Evolutionary conservation across 2,329 filamentous ascomycete species (phyloP), one percentile per base, ranked within the genome.

Genomic region (Apiospora pterosperma): DNA sequence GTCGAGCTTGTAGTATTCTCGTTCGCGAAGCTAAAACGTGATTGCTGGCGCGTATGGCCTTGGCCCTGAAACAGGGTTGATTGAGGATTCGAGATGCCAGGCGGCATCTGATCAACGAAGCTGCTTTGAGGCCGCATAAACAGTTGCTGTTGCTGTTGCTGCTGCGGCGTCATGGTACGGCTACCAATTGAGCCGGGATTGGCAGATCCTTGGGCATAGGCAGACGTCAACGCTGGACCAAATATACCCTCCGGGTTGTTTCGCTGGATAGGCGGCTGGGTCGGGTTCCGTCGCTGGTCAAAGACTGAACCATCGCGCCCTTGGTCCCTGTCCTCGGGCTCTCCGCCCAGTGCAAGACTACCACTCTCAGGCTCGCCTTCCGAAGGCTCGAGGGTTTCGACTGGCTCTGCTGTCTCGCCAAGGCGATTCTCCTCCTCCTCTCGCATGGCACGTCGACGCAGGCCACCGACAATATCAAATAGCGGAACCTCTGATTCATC

Each of bases 341-440:
- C 95, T 52, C 95, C 95, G 64, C 95, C 95, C 21, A 98, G 84
- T 65, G 96, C 94, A 65, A 96, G 83, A 75, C 95, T 98, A 16
- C 88, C 88, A 69, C 91, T 91, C 76, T 96, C 93, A 1, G 88
- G 88, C 64, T 91, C 90, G 64, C 92, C 92, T 68, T 97, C 93
- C 0, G 84, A 84, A 4, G 79, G 75, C 59, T 84, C 83, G 5
- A 75, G 74, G 3, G 31, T 21, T 31, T 74, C 74, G 1, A 75
- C 69, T 28, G 77, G 78, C 36, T 85, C 82, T 65, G 86, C 83
- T 23, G 81, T 80, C 36, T 86, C 82, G 21, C 74, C 77, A 14
- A 83, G 70, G 25, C 82, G 82, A 5, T 79, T 80, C 62, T 87
- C 85, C 62, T 92, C 90, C 67, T 92, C 91, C 63, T 94, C 90